Evolutionary conservation across 2,329 filamentous ascomycete species (phyloP).

Genomic region (Kalaharituber pfeilii): DNA sequence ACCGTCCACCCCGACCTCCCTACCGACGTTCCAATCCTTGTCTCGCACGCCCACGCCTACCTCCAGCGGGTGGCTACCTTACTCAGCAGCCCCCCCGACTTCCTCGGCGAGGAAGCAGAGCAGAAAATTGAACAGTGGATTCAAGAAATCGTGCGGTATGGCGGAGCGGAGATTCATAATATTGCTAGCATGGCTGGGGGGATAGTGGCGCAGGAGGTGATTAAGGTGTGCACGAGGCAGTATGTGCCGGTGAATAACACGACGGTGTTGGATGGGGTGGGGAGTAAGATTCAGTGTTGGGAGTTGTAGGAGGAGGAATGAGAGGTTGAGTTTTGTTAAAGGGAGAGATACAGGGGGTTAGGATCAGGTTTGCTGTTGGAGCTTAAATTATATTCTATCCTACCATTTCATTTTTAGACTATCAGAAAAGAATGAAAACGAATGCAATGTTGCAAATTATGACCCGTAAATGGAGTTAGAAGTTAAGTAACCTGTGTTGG

Average conservation of each 20-base stretch:
- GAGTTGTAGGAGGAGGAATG: conserved; percentile 32
- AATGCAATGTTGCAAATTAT: too few species aligned
- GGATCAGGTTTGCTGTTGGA: too few species aligned
- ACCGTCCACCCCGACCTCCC: conserved; percentile 16
- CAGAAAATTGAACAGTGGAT: conserved; percentile 9
- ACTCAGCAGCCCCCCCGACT: background rate
- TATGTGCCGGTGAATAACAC: conserved; percentile 56
- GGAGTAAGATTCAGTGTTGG: conserved; percentile 42
- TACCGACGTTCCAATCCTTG: conserved; percentile 5
- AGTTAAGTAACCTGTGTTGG: too few species aligned
- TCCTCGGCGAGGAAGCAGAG: background rate
- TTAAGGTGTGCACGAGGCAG: conserved; percentile 64
- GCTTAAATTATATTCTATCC: too few species aligned
- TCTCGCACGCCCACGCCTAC: conserved; percentile 6
- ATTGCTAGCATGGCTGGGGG: conserved; percentile 75
- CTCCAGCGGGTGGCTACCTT: conserved; percentile 7
- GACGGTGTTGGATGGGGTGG: conserved; percentile 52
- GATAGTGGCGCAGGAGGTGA: conserved; percentile 89
- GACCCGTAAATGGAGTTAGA: too few species aligned
- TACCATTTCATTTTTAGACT: too few species aligned
- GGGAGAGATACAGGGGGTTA: too few species aligned
- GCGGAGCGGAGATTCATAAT: conserved; percentile 79
- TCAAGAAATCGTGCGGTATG: conserved; percentile 42
- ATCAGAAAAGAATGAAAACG: too few species aligned
- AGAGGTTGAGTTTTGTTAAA: too few species aligned